phyloP scores from a whole-genome alignment of 2,329 filamentous ascomycete genomes.

The Xylariomycetidae sp. region DNA sequence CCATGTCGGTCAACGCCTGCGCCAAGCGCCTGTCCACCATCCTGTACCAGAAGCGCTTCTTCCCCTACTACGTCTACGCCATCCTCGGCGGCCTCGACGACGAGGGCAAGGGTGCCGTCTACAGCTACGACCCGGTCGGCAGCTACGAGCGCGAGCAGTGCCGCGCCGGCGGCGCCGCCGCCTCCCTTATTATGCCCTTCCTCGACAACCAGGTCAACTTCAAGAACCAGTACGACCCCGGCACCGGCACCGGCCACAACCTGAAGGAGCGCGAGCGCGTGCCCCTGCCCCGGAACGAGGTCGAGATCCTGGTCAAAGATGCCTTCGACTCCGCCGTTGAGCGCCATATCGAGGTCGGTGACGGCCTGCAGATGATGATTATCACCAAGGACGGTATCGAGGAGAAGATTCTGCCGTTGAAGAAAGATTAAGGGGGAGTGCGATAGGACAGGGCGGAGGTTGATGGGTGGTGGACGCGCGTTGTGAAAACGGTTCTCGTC shows the following conservation, averaged over 20 bases:
- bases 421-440: constrained; percentile 70
- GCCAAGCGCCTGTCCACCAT: constrained; percentile 93
- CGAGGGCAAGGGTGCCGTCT: constrained; percentile 87
- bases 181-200: constrained; percentile 97
- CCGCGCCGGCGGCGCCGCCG: constrained; percentile 85
- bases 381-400: constrained; percentile 85
- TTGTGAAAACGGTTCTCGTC: too few relatives aligned
- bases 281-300: constrained; percentile 67
- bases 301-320: constrained; percentile 88
- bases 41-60: constrained; percentile 96
- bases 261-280: constrained; percentile 66
- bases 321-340: constrained; percentile 97
- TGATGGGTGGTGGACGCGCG: constrained; percentile 9
- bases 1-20: constrained; percentile 90
- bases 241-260: constrained; percentile 77
- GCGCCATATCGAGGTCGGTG: constrained; percentile 98
- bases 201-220: constrained; percentile 99
- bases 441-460: too few relatives aligned
- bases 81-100: constrained; percentile 94
- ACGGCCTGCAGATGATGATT: constrained; percentile 91
- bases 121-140: constrained; percentile 96
- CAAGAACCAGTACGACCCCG: constrained; percentile 96
- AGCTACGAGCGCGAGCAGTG: constrained; percentile 98
- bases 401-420: constrained; percentile 78
- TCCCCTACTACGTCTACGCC: constrained; percentile 95